Percentiles rank a stretch among this genome's conserved stretches.
Conservation (phyloP, 169 alveolate genomes). For the Cryptosporidium meleagridis region DNA sequence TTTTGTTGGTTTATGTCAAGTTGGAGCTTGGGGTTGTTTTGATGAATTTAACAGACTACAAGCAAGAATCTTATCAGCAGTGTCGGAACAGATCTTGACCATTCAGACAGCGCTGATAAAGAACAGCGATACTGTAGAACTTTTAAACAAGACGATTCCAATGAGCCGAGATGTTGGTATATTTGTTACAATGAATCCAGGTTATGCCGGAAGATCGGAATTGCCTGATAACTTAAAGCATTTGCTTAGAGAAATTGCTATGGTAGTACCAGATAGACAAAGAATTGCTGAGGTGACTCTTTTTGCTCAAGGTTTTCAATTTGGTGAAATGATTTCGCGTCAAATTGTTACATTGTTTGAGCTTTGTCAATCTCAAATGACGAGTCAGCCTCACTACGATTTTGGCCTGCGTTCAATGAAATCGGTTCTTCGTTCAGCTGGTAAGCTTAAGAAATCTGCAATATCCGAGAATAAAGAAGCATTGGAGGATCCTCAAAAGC, state of each 20-base stretch:
- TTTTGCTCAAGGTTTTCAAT: constrained; percentile 94
- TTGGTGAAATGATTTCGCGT: constrained; percentile 93
- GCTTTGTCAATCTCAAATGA: constrained; percentile 91
- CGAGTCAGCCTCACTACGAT: constrained; percentile 97
- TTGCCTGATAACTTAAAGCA: constrained; percentile 96
- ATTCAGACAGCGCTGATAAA: constrained; percentile 93
- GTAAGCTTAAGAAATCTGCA: constrained; percentile 82
- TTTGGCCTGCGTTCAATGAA: constrained; percentile 98
- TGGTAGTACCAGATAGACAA: constrained; percentile 92
- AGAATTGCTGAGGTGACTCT: constrained; percentile 94
- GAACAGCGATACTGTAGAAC: constrained; percentile 84
- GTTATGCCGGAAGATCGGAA: constrained; percentile 97
- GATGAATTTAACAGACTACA: constrained; percentile 98
- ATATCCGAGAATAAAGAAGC: constrained; percentile 40
- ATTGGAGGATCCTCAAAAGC: not conserved
- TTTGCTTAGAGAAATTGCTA: constrained; percentile 93
- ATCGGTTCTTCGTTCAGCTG: constrained; percentile 93
- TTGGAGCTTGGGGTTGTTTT: constrained; percentile 99
- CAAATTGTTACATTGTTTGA: constrained; percentile 95
- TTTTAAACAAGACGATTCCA: constrained; percentile 87
- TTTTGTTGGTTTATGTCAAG: constrained; percentile 94
- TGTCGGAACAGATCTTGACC: constrained; percentile 93
- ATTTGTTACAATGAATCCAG: constrained; percentile 98
- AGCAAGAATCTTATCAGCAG: constrained; percentile 96
- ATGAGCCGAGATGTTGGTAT: constrained; percentile 94